Evolutionary conservation across 495 filamentous ascomycete genomes (phyloP), one percentile per base, ranked within the genome.

Genomic region (Terfezia boudieri): DNA sequence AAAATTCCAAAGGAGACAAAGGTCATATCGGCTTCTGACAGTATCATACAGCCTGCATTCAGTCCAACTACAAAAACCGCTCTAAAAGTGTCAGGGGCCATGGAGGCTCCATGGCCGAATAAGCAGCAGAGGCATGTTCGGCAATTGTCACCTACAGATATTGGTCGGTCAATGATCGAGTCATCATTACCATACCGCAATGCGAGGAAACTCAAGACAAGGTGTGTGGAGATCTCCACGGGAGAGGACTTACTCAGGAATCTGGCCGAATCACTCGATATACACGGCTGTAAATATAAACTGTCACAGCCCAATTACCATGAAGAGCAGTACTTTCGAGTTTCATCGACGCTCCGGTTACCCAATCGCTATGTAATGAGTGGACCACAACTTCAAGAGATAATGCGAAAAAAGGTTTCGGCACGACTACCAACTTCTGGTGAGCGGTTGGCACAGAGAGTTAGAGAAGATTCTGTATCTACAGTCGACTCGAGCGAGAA

Each of bases 61-160:
- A 46, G 41, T 20, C 41, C 4, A 46, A 46, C 17, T 14, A 2
- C 58, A 52, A 71, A 59, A 48, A 66, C 56, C 64, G 69, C 61
- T 56, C 58, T 74, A 1, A 82, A 76, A 58, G 71, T 76, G 50
- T 74, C 80, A 0, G 81, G 81, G 9, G 70, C 76, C 32, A 60
- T 74, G 38, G 68, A 79, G 36, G 73, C 82, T 12, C 69, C 79
- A 46, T 90, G 84, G 84, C 84, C 84, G 35, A 77, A 78, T 52
- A 70, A 68, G 61, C 81, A 70, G 22, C 73, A 81, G 59, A 60
- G 71, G 7, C 82, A 89, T 62, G 61, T 83, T 26, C 72, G 75
- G 16, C 74, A 69, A 6, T 55, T 66, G 8, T 46, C 12, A 0
- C 37, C 41, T 4, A 36, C 52, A 17, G 50, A 56, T 36, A 43